These are phyloP conservation scores for Sophora flavescens DNA, from an alignment of 306 rosid species.

Conservation along the genomic window DNA sequence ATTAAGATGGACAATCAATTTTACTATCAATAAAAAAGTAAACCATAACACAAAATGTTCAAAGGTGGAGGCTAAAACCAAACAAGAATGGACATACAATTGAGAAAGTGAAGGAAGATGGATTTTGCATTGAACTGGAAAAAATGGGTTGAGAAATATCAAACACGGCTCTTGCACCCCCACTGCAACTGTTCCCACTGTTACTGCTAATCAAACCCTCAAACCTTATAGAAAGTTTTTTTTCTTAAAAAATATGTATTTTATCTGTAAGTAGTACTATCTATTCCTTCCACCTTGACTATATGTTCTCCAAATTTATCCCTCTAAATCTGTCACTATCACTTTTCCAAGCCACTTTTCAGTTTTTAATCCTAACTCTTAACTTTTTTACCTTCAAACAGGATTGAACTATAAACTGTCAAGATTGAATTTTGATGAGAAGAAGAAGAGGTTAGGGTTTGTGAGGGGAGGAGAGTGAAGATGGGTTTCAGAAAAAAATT, in stretches of 20 bases:
- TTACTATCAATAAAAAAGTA: not conserved
- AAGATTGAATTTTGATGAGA: too few species aligned
- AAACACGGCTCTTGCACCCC: slow-evolving; percentile 50
- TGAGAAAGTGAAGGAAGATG: slow-evolving; percentile 53
- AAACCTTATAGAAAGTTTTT: slow-evolving; percentile 34
- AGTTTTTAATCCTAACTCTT: too few species aligned
- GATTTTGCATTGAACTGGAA: slow-evolving; percentile 49
- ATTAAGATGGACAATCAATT: slow-evolving; percentile 30
- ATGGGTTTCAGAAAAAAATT: too few species aligned
- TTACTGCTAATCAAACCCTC: slow-evolving; percentile 51
- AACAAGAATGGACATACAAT: slow-evolving; percentile 54
- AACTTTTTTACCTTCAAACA: too few species aligned
- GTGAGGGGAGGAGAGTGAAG: too few species aligned
- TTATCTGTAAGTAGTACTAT: slow-evolving; percentile 32
- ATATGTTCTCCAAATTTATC: slow-evolving; percentile 14
- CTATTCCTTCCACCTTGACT: slow-evolving; percentile 39
- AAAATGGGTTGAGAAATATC: slow-evolving; percentile 53
- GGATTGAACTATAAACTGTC: too few species aligned
- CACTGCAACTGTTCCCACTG: slow-evolving; percentile 40
- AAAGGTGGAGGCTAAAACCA: not conserved
- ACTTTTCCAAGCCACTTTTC: too few species aligned
- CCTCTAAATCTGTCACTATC: too few species aligned
- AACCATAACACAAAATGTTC: slow-evolving; percentile 7
- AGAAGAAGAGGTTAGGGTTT: too few species aligned
- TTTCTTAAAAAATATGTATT: not conserved